Evolutionary conservation across 2,329 filamentous ascomycete genomes (phyloP).

Genomic region (Dactylonectria macrodidyma): DNA sequence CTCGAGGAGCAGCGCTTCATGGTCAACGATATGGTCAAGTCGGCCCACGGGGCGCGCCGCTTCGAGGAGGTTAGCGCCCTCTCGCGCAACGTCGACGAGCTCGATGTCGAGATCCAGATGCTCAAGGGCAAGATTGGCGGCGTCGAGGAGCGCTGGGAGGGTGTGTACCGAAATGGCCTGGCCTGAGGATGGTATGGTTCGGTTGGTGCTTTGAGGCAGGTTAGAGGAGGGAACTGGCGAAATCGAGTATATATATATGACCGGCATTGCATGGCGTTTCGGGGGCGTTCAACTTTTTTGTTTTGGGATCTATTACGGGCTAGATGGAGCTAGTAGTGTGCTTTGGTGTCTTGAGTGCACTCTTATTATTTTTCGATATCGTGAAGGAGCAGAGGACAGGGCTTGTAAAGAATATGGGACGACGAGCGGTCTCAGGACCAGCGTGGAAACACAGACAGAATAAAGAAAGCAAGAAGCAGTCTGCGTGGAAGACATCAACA

Average conservation of each 20-base stretch:
- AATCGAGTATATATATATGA: constrained; percentile 7
- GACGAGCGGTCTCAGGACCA: neutral
- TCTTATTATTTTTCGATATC: neutral
- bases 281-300: constrained; percentile 34
- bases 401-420: constrained; percentile 2
- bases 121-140: constrained; percentile 75
- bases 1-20: constrained; percentile 94
- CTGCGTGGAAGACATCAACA: constrained; percentile 1
- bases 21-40: constrained; percentile 86
- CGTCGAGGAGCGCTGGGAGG: constrained; percentile 74
- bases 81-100: constrained; percentile 84
- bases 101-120: constrained; percentile 82
- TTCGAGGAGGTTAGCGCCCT: constrained; percentile 91
- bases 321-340: constrained; percentile 26
- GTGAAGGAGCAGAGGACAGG: neutral
- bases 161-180: constrained; percentile 60
- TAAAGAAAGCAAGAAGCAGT: constrained; percentile 3
- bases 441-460: neutral
- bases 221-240: neutral
- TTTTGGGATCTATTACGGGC: constrained; percentile 8
- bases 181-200: constrained; percentile 26
- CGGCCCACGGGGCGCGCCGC: constrained; percentile 80
- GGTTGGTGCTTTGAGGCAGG: neutral
- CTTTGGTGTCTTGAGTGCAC: neutral
- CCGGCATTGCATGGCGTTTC: constrained; percentile 56